phyloP scores from a whole-genome alignment of 768 basidiomycete genomes.

The Postia placenta region DNA sequence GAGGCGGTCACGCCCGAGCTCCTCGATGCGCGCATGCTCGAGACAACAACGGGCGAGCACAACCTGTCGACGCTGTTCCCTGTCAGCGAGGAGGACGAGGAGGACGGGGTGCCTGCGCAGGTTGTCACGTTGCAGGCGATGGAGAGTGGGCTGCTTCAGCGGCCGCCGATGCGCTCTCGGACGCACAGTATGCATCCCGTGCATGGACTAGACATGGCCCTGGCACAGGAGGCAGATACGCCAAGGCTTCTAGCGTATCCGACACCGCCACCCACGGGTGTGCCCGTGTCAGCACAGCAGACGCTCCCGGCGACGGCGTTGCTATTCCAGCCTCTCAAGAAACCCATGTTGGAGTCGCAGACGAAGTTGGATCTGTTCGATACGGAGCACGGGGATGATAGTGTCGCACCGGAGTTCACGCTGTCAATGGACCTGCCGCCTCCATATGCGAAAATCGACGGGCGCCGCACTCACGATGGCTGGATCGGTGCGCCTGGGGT shows the following conservation, averaged over 20 bases:
- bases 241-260: slow-evolving; percentile 1
- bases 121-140: slow-evolving; percentile 7
- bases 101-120: slow-evolving; percentile 13
- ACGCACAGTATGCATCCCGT: slow-evolving; percentile 20
- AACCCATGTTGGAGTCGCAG: slow-evolving; percentile 12
- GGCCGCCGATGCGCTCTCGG: slow-evolving; percentile 15
- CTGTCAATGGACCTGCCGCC: slow-evolving; percentile 19
- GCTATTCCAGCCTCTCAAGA: slow-evolving; percentile 9
- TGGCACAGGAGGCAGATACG: background rate
- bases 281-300: slow-evolving; percentile 10
- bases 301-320: slow-evolving; percentile 8
- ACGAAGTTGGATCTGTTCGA: slow-evolving; percentile 6
- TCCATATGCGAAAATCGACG: slow-evolving; percentile 1
- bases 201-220: slow-evolving; percentile 4
- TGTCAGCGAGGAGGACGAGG: slow-evolving; percentile 26
- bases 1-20: slow-evolving; percentile 14
- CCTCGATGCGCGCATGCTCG: slow-evolving; percentile 8
- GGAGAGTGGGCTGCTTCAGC: slow-evolving; percentile 8
- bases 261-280: slow-evolving; percentile 3
- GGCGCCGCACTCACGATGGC: background rate
- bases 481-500: background rate
- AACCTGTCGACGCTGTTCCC: slow-evolving; percentile 24
- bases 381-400: background rate
- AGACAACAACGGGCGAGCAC: slow-evolving; percentile 19
- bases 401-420: slow-evolving; percentile 16